Conservation (phyloP, 805 yeast genomes). For the Metschnikowia anglica region DNA sequence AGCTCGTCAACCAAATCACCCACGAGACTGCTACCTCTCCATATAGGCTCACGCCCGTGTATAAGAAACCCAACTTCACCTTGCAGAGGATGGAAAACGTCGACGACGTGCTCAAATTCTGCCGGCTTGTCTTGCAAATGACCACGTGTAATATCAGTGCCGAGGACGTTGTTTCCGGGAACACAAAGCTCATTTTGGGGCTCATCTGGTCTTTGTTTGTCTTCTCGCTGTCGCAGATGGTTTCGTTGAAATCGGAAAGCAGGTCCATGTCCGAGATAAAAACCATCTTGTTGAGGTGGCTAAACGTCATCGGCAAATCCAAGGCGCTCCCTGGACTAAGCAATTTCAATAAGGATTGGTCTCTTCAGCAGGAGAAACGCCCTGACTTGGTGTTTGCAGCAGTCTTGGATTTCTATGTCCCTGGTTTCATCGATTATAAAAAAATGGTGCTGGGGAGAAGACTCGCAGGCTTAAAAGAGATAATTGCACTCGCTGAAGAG, state of each 20-base stretch:
- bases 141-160: slow-evolving; percentile 47
- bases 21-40: slow-evolving; percentile 19
- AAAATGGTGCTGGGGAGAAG: slow-evolving; percentile 25
- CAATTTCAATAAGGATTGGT: slow-evolving; percentile 60
- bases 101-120: slow-evolving; percentile 41
- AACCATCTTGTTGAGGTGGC: slow-evolving; percentile 47
- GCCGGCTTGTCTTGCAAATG: slow-evolving; percentile 39
- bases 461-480: slow-evolving; percentile 21
- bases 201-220: slow-evolving; percentile 50
- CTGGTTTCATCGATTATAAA: slow-evolving; percentile 22
- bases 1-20: slow-evolving; percentile 35
- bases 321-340: slow-evolving; percentile 28
- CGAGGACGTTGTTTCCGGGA: slow-evolving; percentile 50
- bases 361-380: slow-evolving; percentile 41
- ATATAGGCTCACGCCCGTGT: slow-evolving; percentile 32
- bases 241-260: slow-evolving; percentile 23
- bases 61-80: slow-evolving; percentile 39
- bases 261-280: slow-evolving; percentile 34
- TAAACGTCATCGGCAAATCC: slow-evolving; percentile 36
- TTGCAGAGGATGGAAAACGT: slow-evolving; percentile 51
- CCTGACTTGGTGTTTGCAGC: slow-evolving; percentile 48
- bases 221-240: slow-evolving; percentile 35
- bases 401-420: slow-evolving; percentile 30
- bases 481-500: slow-evolving; percentile 44
- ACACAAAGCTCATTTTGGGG: slow-evolving; percentile 47